phyloP scores from a whole-genome alignment of 2,329 filamentous ascomycete genomes.

The Monascus ruber region DNA sequence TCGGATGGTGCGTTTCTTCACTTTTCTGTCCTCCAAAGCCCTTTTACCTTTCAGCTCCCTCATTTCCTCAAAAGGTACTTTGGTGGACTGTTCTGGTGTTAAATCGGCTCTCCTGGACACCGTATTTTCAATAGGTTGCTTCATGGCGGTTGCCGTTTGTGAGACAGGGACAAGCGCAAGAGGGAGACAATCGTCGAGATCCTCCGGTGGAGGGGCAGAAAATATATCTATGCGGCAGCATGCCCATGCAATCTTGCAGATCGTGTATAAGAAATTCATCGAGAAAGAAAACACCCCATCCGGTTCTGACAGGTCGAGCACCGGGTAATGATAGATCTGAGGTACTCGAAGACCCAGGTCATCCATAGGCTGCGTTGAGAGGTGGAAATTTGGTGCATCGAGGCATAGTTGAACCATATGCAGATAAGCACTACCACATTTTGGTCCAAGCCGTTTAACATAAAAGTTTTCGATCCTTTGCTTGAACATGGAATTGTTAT shows the following conservation, averaged over 20 bases:
- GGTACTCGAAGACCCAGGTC: slow-evolving; percentile 30
- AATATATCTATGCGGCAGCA: slow-evolving; percentile 33
- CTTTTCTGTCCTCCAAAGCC: slow-evolving; percentile 16
- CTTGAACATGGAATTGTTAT: slow-evolving; percentile 51
- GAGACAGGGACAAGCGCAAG: slow-evolving; percentile 27
- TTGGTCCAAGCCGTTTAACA: slow-evolving; percentile 49
- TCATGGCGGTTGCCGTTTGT: slow-evolving; percentile 15
- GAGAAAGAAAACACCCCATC: slow-evolving; percentile 32
- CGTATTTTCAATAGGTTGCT: slow-evolving; percentile 9
- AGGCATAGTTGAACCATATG: slow-evolving; percentile 52
- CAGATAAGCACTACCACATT: slow-evolving; percentile 54
- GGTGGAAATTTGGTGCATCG: slow-evolving; percentile 42
- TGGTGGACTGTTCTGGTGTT: slow-evolving; percentile 9
- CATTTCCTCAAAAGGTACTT: slow-evolving; percentile 12
- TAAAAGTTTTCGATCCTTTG: slow-evolving; percentile 52
- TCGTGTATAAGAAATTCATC: slow-evolving; percentile 34
- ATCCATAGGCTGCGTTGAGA: slow-evolving; percentile 31
- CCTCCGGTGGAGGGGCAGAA: slow-evolving; percentile 26
- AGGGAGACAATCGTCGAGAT: slow-evolving; percentile 31
- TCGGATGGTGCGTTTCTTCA: slow-evolving; percentile 31
- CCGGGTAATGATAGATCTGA: slow-evolving; percentile 31
- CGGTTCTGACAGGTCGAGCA: slow-evolving; percentile 29
- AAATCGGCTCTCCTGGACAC: slow-evolving; percentile 6
- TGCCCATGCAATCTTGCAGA: slow-evolving; percentile 31
- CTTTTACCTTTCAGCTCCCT: slow-evolving; percentile 13